Evolutionary conservation across 2,329 filamentous ascomycete genomes (phyloP).

Genomic region (Arthrobotrys conoides): DNA sequence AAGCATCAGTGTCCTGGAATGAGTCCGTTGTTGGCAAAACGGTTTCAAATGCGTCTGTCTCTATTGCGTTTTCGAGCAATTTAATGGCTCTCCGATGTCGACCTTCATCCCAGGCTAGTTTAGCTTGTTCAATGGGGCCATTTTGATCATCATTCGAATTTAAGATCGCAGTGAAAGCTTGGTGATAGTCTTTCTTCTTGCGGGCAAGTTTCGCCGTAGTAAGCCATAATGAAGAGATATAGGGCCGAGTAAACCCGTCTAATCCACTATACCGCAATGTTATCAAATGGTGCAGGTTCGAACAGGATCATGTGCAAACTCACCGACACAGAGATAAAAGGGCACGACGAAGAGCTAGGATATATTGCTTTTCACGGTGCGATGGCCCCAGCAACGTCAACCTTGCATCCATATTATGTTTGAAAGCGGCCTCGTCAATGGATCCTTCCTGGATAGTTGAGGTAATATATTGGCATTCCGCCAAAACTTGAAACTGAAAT

Average conservation of each 20-base stretch:
- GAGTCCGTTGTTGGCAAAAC: slow-evolving; percentile 66
- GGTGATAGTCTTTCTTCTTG: slow-evolving; percentile 84
- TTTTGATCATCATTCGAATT: slow-evolving; percentile 87
- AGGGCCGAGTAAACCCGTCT: slow-evolving; percentile 75
- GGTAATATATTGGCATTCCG: slow-evolving; percentile 78
- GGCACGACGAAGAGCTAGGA: slow-evolving; percentile 87
- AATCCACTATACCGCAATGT: slow-evolving; percentile 29
- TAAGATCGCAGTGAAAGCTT: slow-evolving; percentile 93
- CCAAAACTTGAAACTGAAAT: slow-evolving; percentile 86
- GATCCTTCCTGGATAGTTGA: slow-evolving; percentile 9
- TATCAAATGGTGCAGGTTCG: not conserved
- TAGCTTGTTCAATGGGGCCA: slow-evolving; percentile 93
- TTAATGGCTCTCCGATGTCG: slow-evolving; percentile 96
- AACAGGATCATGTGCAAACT: slow-evolving; percentile 64
- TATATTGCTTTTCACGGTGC: slow-evolving; percentile 91
- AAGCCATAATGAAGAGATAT: slow-evolving; percentile 88
- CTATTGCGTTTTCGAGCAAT: slow-evolving; percentile 86
- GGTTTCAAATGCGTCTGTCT: slow-evolving; percentile 79
- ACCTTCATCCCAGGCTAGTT: slow-evolving; percentile 91
- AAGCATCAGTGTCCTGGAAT: slow-evolving; percentile 45
- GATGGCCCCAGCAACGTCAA: slow-evolving; percentile 91
- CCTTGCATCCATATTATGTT: slow-evolving; percentile 76
- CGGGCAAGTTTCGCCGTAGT: slow-evolving; percentile 86
- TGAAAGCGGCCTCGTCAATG: slow-evolving; percentile 58
- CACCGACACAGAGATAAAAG: slow-evolving; percentile 84